Conservation (phyloP, 225 moss, liverwort and hornwort species). For the Bryoerythrophyllum caledonicum region DNA sequence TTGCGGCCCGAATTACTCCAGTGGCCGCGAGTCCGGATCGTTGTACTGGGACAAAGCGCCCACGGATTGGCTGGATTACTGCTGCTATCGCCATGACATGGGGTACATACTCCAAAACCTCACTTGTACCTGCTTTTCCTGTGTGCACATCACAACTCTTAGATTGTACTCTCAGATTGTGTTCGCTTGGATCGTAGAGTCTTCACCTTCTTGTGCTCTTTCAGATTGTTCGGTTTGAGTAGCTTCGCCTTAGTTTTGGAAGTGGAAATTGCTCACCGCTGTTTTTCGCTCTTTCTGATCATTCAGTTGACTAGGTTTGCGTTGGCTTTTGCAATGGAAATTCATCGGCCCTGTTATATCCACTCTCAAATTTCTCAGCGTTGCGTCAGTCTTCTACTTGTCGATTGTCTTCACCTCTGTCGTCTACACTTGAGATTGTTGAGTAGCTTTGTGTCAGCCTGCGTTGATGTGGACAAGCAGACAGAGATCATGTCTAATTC, state of each 20-base stretch:
- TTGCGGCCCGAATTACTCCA: constrained; percentile 84
- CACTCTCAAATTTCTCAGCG: not conserved
- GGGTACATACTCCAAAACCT: constrained; percentile 35
- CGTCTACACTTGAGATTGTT: not conserved
- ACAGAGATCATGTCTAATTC: no score
- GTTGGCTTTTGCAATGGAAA: no score
- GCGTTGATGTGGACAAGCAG: no score
- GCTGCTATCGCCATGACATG: constrained; percentile 78
- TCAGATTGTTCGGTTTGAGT: not conserved
- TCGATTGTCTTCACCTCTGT: no score
- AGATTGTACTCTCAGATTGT: no score
- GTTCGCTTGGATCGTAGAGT: no score
- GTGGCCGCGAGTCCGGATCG: constrained; percentile 69
- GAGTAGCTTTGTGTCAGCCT: not conserved
- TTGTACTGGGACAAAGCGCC: constrained; percentile 67
- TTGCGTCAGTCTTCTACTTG: no score
- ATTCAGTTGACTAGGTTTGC: no score
- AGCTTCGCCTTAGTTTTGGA: not conserved
- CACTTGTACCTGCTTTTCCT: not conserved
- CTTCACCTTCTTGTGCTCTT: not conserved
- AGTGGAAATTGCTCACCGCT: no score
- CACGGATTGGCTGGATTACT: constrained; percentile 62
- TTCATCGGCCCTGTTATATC: no score
- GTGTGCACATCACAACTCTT: not conserved
- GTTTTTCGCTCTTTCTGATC: no score